Conservation (phyloP, 352 stramenopile species). For the Pythium rishiriense region DNA sequence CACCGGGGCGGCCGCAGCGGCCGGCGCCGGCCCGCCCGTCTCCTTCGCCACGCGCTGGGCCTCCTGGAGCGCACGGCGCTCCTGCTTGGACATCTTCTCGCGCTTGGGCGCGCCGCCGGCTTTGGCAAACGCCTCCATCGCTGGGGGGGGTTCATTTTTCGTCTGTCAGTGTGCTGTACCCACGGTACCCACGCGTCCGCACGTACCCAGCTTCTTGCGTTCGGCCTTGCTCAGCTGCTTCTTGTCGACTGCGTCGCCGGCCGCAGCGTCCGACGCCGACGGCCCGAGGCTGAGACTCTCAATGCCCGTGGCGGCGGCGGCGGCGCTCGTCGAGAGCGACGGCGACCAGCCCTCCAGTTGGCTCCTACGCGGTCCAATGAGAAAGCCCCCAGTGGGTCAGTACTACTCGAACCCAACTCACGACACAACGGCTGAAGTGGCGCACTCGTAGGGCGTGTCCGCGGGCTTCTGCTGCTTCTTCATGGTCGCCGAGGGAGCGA, state of each 20-base stretch:
- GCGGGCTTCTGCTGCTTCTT: slow-evolving; percentile 4
- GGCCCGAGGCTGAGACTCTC: slow-evolving; percentile 51
- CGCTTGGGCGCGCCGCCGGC: slow-evolving; percentile 43
- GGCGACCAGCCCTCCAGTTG: slow-evolving; percentile 69
- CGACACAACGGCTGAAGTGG: neutral
- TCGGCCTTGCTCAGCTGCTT: slow-evolving; percentile 66
- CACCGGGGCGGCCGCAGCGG: neutral
- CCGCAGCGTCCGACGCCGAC: slow-evolving; percentile 15
- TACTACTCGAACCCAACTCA: neutral
- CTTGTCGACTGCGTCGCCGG: slow-evolving; percentile 15
- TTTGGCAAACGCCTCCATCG: slow-evolving; percentile 65
- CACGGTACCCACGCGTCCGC: too few relatives aligned
- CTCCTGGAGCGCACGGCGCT: slow-evolving; percentile 92
- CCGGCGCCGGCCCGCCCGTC: slow-evolving; percentile 20
- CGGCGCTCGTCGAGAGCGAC: slow-evolving; percentile 22
- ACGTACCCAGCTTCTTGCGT: slow-evolving; percentile 59
- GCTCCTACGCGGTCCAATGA: slow-evolving; percentile 30
- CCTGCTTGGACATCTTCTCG: slow-evolving; percentile 91
- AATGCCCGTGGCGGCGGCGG: slow-evolving; percentile 29
- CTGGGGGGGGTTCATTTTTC: too few relatives aligned
- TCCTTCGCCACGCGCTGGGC: slow-evolving; percentile 86
- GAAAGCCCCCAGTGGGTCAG: neutral
- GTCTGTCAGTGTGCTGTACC: too few relatives aligned
- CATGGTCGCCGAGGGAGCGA: too few relatives aligned
- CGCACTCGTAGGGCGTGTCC: slow-evolving; percentile 9